Conservation (phyloP, 176 grass and related monocot genomes). For the Triticum monococcum region DNA sequence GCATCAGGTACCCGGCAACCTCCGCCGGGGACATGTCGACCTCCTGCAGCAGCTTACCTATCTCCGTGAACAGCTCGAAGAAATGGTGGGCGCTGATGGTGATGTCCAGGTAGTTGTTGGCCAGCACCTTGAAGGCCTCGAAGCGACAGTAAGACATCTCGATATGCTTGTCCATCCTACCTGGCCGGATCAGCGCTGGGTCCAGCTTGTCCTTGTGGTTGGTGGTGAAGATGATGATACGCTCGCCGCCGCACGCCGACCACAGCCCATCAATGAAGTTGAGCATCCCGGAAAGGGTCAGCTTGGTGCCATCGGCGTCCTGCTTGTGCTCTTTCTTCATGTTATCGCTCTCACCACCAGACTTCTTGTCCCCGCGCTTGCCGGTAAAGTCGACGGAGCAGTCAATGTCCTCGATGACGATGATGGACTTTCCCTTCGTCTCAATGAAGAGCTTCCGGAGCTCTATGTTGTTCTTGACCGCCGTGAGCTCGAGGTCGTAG, state of each 20-base stretch:
- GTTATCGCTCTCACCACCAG: too few relatives aligned
- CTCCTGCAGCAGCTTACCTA: too few relatives aligned
- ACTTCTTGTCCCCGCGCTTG: neutral
- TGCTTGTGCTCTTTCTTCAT: too few relatives aligned
- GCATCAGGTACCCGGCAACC: too few relatives aligned
- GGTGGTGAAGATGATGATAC: conserved; percentile 64
- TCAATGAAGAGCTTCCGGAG: conserved; percentile 53
- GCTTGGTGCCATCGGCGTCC: too few relatives aligned
- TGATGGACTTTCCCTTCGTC: conserved; percentile 42
- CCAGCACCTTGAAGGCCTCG: too few relatives aligned
- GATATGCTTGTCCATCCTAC: too few relatives aligned
- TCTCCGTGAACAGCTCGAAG: too few relatives aligned
- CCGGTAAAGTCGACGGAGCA: conserved; percentile 62
- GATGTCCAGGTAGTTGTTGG: too few relatives aligned
- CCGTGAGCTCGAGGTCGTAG: conserved; percentile 38
- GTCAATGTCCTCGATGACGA: conserved; percentile 70
- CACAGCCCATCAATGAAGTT: conserved; percentile 74
- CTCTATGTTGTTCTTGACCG: conserved; percentile 37
- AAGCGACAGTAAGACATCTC: too few relatives aligned
- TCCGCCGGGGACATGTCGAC: too few relatives aligned
- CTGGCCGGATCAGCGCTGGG: conserved; percentile 50
- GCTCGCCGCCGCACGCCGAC: conserved; percentile 61
- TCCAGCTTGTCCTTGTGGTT: conserved; percentile 58
- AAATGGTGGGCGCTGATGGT: too few relatives aligned
- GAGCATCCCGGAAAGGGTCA: conserved; percentile 19